phyloP scores from a whole-genome alignment of 306 rosid genomes.

The Biancaea sappan region DNA sequence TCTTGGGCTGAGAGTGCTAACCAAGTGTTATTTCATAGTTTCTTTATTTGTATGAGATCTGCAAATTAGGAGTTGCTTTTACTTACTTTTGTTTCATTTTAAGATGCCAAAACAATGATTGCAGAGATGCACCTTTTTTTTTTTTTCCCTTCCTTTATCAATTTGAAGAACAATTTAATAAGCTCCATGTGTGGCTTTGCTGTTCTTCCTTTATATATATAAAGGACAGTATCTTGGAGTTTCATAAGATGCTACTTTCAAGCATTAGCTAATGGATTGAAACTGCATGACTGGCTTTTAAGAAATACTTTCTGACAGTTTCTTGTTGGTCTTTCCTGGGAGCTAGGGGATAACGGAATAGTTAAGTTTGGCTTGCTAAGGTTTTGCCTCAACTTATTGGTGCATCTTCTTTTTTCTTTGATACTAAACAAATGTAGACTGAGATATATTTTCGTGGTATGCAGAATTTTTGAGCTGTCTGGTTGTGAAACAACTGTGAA shows the following conservation, averaged over 20 bases:
- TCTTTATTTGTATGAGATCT: background rate
- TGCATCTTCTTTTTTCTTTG: background rate
- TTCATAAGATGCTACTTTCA: background rate
- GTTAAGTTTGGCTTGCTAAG: slow-evolving; percentile 1
- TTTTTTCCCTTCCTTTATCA: background rate
- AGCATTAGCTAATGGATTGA: background rate
- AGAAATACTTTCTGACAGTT: slow-evolving; percentile 1
- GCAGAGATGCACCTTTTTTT: background rate
- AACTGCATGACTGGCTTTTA: background rate
- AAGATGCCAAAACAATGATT: background rate
- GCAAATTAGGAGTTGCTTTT: background rate
- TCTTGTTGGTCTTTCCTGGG: slow-evolving; percentile 9
- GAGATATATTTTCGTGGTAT: slow-evolving; percentile 27
- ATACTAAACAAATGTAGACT: slow-evolving; percentile 5
- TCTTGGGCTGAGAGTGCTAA: background rate
- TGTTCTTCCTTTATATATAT: background rate
- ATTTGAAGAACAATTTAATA: background rate
- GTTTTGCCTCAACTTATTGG: slow-evolving; percentile 13
- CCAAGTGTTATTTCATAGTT: background rate
- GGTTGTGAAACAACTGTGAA: slow-evolving; percentile 54
- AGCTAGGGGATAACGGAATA: slow-evolving; percentile 4
- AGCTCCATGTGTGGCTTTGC: background rate
- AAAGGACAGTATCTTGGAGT: background rate
- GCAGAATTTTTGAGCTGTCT: slow-evolving; percentile 72
- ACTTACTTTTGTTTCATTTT: background rate